phyloP scores from a whole-genome alignment of 257 asterid genomes.

The Ilex aquifolium region DNA sequence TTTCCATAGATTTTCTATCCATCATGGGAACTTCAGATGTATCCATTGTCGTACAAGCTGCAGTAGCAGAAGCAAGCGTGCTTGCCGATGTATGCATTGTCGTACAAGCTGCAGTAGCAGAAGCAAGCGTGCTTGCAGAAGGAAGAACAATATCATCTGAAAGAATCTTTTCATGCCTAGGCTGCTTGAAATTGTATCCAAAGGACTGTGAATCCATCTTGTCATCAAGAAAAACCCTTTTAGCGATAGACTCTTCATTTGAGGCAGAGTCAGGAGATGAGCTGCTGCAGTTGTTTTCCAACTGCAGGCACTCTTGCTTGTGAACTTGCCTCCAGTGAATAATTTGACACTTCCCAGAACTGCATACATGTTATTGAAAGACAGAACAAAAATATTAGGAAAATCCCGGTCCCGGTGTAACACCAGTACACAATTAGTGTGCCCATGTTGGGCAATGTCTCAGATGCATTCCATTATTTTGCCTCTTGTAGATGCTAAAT shows the following conservation, averaged over 20 bases:
- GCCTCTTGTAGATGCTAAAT: background rate
- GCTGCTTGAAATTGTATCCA: constrained; percentile 23
- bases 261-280: constrained; percentile 23
- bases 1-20: constrained; percentile 32
- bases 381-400: background rate
- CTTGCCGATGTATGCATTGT: constrained; percentile 17
- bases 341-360: constrained; percentile 89
- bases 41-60: constrained; percentile 16
- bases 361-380: constrained; percentile 22
- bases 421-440: background rate
- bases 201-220: constrained; percentile 13
- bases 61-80: no score
- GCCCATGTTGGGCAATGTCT: background rate
- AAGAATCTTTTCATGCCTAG: constrained; percentile 19
- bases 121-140: constrained; percentile 16
- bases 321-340: constrained; percentile 85
- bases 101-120: constrained; percentile 21
- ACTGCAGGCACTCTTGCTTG: constrained; percentile 74
- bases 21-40: constrained; percentile 25
- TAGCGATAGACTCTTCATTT: constrained; percentile 25
- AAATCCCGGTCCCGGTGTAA: background rate
- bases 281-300: constrained; percentile 36
- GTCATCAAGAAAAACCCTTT: constrained; percentile 26
- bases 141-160: constrained; percentile 23
- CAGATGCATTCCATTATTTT: background rate